Evolutionary conservation across 805 yeast genomes (phyloP).

Genomic region (Nakazawaea populi): DNA sequence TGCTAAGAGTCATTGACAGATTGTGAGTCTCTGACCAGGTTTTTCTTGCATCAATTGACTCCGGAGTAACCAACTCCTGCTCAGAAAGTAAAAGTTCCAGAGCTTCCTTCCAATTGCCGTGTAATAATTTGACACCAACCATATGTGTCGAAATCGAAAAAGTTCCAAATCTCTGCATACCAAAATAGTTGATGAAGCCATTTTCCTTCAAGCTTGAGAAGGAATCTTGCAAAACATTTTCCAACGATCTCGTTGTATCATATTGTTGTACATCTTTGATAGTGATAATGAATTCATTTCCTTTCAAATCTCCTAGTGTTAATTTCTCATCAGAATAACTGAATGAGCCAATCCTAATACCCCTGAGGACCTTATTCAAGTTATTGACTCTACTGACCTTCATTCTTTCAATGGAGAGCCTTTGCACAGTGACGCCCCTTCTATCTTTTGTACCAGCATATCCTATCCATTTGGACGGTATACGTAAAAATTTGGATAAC

Average conservation of each 20-base stretch:
- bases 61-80: constrained; percentile 79
- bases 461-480: constrained; percentile 65
- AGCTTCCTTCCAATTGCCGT: constrained; percentile 74
- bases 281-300: constrained; percentile 85
- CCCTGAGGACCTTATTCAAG: constrained; percentile 69
- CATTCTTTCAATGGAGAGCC: constrained; percentile 60
- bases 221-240: constrained; percentile 42
- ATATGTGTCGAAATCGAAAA: constrained; percentile 88
- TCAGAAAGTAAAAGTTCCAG: constrained; percentile 76
- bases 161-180: constrained; percentile 98
- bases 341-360: constrained; percentile 78
- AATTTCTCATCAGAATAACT: constrained; percentile 56
- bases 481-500: constrained; percentile 64
- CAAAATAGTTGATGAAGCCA: constrained; percentile 92
- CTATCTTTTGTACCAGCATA: constrained; percentile 97
- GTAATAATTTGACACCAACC: constrained; percentile 68
- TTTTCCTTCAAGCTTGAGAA: constrained; percentile 50
- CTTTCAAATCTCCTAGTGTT: constrained; percentile 76
- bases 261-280: constrained; percentile 60
- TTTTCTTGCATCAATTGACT: constrained; percentile 74
- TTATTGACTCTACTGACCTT: constrained; percentile 70
- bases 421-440: constrained; percentile 92
- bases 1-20: constrained; percentile 55
- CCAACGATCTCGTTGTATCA: constrained; percentile 29
- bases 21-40: constrained; percentile 74